Conservation (phyloP, 1,284 basidiomycete species). For the Apiotrichum gracile region DNA sequence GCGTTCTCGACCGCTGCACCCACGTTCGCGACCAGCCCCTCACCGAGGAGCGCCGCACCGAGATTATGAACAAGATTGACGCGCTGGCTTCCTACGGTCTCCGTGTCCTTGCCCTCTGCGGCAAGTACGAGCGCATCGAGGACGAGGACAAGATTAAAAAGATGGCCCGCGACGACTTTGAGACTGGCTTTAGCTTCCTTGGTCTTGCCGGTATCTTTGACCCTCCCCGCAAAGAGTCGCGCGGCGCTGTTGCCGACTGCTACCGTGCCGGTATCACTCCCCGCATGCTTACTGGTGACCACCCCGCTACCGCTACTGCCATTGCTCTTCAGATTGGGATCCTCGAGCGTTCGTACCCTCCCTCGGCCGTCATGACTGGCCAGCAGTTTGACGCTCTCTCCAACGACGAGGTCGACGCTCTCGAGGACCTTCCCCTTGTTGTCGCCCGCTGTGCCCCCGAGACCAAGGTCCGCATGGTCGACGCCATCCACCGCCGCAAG, state of each 20-base stretch:
- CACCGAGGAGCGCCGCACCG: slow-evolving; percentile 35
- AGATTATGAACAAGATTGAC: slow-evolving; percentile 51
- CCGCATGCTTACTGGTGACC: slow-evolving; percentile 57
- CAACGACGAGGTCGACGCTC: slow-evolving; percentile 57
- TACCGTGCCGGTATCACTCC: slow-evolving; percentile 61
- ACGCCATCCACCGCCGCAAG: slow-evolving; percentile 54
- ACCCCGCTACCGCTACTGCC: slow-evolving; percentile 51
- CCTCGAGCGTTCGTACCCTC: slow-evolving; percentile 48
- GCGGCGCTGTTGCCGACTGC: slow-evolving; percentile 59
- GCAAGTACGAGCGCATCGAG: slow-evolving; percentile 47
- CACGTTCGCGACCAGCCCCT: slow-evolving; percentile 35
- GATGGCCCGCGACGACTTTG: slow-evolving; percentile 53
- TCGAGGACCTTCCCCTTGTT: slow-evolving; percentile 55
- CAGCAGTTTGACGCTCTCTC: slow-evolving; percentile 59
- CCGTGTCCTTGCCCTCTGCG: slow-evolving; percentile 49
- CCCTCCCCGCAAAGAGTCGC: slow-evolving; percentile 63
- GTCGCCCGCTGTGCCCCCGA: slow-evolving; percentile 56
- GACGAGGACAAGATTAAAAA: slow-evolving; percentile 35
- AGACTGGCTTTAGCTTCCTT: slow-evolving; percentile 57
- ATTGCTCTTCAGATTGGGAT: slow-evolving; percentile 54
- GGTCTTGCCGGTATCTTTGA: slow-evolving; percentile 63
- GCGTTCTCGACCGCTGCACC: slow-evolving; percentile 55
- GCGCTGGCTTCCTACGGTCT: slow-evolving; percentile 58
- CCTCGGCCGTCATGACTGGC: slow-evolving; percentile 51
- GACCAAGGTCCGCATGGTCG: slow-evolving; percentile 56